Conservation (phyloP, 2,329 filamentous ascomycete genomes). For the Colletotrichum sp. region DNA sequence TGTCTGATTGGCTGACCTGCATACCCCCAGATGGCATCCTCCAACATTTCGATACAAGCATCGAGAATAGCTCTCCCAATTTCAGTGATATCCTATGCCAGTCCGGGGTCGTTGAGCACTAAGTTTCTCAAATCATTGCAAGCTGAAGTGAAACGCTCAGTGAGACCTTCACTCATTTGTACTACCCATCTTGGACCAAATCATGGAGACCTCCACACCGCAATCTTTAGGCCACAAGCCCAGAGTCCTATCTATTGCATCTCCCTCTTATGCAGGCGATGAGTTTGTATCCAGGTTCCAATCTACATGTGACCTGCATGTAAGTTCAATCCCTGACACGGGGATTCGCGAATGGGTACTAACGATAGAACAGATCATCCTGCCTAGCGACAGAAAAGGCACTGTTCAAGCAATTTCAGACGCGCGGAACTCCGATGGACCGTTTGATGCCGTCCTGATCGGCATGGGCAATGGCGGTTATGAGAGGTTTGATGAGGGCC, state of each 20-base stretch:
- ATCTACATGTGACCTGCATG: neutral
- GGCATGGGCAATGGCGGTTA: neutral
- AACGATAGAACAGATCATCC: neutral
- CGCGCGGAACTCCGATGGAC: neutral
- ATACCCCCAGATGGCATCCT: neutral
- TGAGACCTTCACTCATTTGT: neutral
- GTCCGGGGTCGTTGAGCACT: neutral
- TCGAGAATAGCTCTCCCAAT: neutral
- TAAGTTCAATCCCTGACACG: neutral
- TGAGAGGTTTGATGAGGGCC: neutral
- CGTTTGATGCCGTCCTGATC: neutral
- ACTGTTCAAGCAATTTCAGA: neutral
- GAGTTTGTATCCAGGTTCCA: neutral
- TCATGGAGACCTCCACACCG: neutral
- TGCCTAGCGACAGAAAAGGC: neutral
- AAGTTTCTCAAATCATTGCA: accelerated
- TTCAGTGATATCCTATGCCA: neutral
- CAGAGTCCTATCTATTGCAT: neutral
- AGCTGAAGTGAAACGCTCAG: neutral
- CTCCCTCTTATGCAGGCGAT: neutral
- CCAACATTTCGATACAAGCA: neutral
- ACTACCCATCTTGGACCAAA: neutral
- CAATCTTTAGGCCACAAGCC: neutral
- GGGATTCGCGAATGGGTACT: neutral
- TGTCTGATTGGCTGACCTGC: neutral